Conservation (phyloP, 225 moss, liverwort and hornwort species). For the Thuidium tamariscinum region DNA sequence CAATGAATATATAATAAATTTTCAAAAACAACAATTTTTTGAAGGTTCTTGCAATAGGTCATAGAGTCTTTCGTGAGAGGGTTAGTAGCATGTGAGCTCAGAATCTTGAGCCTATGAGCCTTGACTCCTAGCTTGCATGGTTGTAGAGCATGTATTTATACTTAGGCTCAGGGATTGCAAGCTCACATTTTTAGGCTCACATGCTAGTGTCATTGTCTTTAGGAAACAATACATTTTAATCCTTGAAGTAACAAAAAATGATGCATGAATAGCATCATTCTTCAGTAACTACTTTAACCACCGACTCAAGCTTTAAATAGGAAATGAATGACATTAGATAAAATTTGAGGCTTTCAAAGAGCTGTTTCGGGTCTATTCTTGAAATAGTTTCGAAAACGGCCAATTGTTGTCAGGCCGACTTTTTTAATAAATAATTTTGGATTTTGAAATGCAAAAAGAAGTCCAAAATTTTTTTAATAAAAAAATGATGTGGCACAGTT, state of each 20-base stretch:
- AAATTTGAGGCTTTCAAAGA: no score
- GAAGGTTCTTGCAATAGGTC: accelerated
- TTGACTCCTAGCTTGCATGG: not conserved
- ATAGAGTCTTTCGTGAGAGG: not conserved
- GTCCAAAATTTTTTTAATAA: no score
- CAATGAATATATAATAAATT: accelerated
- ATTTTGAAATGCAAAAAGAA: no score
- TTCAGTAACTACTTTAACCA: not conserved
- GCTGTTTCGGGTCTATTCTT: no score
- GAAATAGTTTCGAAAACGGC: no score
- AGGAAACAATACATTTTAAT: no score
- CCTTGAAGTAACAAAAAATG: not conserved
- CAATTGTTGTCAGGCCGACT: no score
- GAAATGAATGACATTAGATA: no score
- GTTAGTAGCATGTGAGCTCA: not conserved
- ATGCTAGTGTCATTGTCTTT: not conserved
- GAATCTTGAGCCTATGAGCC: accelerated
- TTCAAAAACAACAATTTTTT: not conserved
- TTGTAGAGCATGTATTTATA: no score
- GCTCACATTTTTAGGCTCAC: not conserved
- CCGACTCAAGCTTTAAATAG: no score
- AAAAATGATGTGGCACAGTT: no score
- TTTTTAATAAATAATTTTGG: no score
- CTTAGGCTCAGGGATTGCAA: not conserved
- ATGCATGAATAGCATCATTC: accelerated